Conservation (phyloP, 768 basidiomycete species). For the Amanita rimosa region DNA sequence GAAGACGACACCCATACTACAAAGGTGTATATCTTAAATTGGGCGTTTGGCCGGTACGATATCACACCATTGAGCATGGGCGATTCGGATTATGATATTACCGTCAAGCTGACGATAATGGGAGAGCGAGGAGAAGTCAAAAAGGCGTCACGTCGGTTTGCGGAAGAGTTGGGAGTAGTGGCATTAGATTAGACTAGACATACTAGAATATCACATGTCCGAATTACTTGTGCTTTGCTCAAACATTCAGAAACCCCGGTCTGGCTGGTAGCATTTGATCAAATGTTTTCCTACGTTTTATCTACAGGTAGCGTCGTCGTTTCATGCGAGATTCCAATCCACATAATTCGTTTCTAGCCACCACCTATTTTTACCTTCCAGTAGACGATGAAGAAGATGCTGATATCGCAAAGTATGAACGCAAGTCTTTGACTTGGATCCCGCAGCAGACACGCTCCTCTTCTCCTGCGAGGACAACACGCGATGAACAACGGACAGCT, state of each 20-base stretch:
- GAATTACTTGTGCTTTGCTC: not conserved
- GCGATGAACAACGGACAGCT: constrained; percentile 13
- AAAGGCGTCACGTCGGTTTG: constrained; percentile 43
- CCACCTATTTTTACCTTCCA: constrained; percentile 52
- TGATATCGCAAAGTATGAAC: constrained; percentile 31
- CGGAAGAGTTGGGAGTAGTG: constrained; percentile 27
- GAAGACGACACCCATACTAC: constrained; percentile 12
- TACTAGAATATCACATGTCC: constrained; percentile 32
- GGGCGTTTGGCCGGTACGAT: constrained; percentile 88
- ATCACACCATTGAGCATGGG: constrained; percentile 26
- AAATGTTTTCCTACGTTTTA: constrained; percentile 34
- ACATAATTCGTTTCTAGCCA: constrained; percentile 26
- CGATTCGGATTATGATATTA: constrained; percentile 16
- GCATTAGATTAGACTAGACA: constrained; percentile 21
- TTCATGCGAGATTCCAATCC: not conserved
- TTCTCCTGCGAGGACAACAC: too few relatives aligned
- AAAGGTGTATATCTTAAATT: constrained; percentile 60
- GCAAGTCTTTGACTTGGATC: constrained; percentile 39
- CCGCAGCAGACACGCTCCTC: constrained; percentile 21
- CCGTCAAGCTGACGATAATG: constrained; percentile 77
- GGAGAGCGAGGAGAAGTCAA: constrained; percentile 77
- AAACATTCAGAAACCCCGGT: not conserved
- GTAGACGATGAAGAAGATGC: constrained; percentile 46
- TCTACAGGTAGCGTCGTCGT: constrained; percentile 23
- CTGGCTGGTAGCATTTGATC: constrained; percentile 13